Evolutionary conservation across 176 grass and related monocot species (phyloP).

Genomic region (Ensete ventricosum): DNA sequence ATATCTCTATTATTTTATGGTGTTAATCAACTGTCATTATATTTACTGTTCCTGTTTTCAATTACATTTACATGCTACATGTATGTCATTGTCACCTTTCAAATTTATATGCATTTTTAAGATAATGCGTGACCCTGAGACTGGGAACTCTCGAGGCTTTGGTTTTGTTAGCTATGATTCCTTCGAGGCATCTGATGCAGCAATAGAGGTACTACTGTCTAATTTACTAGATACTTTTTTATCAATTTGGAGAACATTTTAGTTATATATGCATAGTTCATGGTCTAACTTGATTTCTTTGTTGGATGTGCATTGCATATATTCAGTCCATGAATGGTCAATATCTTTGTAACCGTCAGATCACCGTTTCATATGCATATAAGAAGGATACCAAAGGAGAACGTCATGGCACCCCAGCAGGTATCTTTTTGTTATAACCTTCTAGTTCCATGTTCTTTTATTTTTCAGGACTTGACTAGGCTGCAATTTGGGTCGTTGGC

Average conservation of each 20-base stretch:
- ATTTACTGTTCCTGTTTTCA: not conserved
- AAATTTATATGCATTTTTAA: slow-evolving; percentile 5
- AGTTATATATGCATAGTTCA: not conserved
- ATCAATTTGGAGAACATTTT: not conserved
- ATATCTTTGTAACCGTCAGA: slow-evolving; percentile 83
- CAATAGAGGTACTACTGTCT: slow-evolving; percentile 60
- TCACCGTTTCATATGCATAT: slow-evolving; percentile 93
- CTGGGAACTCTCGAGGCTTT: slow-evolving; percentile 91
- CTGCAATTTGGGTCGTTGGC: not conserved
- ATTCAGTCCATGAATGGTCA: slow-evolving; percentile 81
- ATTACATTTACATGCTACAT: not conserved
- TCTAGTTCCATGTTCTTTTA: not conserved
- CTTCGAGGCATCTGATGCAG: slow-evolving; percentile 93
- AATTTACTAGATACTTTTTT: not conserved
- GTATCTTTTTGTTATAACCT: slow-evolving; percentile 26
- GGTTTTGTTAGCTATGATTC: slow-evolving; percentile 98
- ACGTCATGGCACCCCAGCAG: slow-evolving; percentile 82
- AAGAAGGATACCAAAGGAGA: slow-evolving; percentile 96
- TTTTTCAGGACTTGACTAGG: not conserved
- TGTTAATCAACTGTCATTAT: not conserved
- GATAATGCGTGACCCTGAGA: slow-evolving; percentile 98
- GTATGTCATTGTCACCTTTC: not conserved
- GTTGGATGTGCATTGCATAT: slow-evolving; percentile 1
- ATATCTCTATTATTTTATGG: not conserved
- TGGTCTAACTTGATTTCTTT: not conserved